A percentile compares a stretch with the other conserved stretches of the same genome.
These are phyloP conservation scores for Telfairia occidentalis DNA, from an alignment of 331 rosid genomes.

Conservation along the genomic window DNA sequence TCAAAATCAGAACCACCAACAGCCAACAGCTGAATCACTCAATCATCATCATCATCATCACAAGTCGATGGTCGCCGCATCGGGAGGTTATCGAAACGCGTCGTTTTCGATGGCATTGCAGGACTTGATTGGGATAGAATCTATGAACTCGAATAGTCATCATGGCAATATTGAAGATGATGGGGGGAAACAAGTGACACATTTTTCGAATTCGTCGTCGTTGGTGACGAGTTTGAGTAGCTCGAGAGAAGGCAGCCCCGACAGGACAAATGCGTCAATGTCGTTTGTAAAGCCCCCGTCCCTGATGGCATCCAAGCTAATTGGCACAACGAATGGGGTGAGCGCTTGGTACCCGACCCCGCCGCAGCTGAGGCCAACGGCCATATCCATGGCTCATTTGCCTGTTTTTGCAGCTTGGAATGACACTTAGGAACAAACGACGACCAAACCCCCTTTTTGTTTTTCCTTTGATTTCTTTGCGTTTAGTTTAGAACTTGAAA, in stretches of 20 bases:
- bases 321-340: constrained; percentile 20
- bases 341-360: constrained; percentile 59
- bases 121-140: constrained; percentile 48
- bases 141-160: constrained; percentile 29
- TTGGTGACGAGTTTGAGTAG: constrained; percentile 70
- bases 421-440: constrained; percentile 28
- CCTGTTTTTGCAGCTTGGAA: constrained; percentile 93
- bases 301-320: constrained; percentile 40
- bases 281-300: constrained; percentile 52
- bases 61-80: background rate
- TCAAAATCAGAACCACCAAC: background rate
- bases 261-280: constrained; percentile 34
- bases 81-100: constrained; percentile 10
- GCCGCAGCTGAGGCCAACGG: constrained; percentile 62
- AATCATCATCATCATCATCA: background rate
- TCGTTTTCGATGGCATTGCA: constrained; percentile 55
- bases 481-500: constrained; percentile 3
- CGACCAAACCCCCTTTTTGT: background rate
- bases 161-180: constrained; percentile 29
- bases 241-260: constrained; percentile 77
- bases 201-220: constrained; percentile 63
- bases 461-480: background rate
- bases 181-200: constrained; percentile 34
- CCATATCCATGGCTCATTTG: constrained; percentile 63
- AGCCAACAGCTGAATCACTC: background rate